Evolutionary conservation across 2,329 filamentous ascomycete genomes (phyloP).

Genomic region (Bipolaris cookei): DNA sequence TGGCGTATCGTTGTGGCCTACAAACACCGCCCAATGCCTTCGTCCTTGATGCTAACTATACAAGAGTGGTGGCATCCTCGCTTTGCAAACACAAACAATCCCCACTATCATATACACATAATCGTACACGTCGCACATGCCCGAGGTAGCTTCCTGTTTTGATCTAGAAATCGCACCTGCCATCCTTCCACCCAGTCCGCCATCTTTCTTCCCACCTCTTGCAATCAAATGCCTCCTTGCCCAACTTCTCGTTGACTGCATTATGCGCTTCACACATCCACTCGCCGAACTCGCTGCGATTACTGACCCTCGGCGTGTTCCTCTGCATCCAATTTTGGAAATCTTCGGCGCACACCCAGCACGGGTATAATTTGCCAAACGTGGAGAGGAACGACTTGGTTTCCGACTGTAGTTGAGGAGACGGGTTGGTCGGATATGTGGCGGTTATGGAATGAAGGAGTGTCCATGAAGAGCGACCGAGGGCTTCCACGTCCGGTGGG

Average conservation of each 20-base stretch:
- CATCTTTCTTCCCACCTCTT: constrained; percentile 90
- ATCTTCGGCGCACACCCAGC: constrained; percentile 93
- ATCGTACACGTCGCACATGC: constrained; percentile 12
- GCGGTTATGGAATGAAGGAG: constrained; percentile 91
- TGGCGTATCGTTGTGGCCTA: neutral
- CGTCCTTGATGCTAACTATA: constrained; percentile 11
- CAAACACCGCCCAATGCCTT: constrained; percentile 21
- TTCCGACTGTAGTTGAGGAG: constrained; percentile 72
- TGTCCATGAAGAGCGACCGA: constrained; percentile 91
- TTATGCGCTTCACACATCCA: constrained; percentile 91
- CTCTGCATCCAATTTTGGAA: constrained; percentile 81
- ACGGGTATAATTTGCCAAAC: constrained; percentile 89
- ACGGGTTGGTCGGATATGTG: constrained; percentile 76
- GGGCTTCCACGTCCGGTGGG: constrained; percentile 84
- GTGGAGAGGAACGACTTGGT: constrained; percentile 77
- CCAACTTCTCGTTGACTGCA: constrained; percentile 85
- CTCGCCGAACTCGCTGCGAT: constrained; percentile 72
- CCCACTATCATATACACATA: constrained; percentile 5
- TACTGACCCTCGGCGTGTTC: constrained; percentile 68
- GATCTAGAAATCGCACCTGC: constrained; percentile 63
- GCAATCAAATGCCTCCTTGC: constrained; percentile 92
- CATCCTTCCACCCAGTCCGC: constrained; percentile 84
- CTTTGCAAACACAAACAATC: constrained; percentile 8
- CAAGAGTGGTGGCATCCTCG: constrained; percentile 11
- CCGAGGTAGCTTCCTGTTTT: neutral